Base-by-base conservation (phyloP, 176 grass and related monocot genomes). In the Phyllostachys edulis region DNA sequence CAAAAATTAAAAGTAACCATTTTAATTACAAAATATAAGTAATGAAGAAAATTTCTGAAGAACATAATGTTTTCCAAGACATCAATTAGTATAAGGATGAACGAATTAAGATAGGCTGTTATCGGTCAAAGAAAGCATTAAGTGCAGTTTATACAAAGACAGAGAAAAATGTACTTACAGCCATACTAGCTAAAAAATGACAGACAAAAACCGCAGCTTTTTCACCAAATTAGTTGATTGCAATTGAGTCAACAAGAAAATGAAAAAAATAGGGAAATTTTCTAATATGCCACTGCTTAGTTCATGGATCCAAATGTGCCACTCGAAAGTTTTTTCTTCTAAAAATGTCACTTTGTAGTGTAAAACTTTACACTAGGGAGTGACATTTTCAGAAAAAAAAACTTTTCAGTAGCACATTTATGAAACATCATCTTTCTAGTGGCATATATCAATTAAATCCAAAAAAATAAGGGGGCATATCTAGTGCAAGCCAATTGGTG, bases 401-500 rank as follows among this genome's bases (percentile, higher is more conserved):
- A n/a, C n/a, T n/a, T n/a, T n/a, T n/a, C n/a, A n/a, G n/a, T n/a
- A n/a, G n/a, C n/a, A n/a, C n/a, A n/a, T n/a, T n/a, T n/a, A n/a
- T n/a, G n/a, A n/a, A n/a, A n/a, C n/a, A n/a, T n/a, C n/a, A n/a
- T n/a, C n/a, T n/a, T n/a, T n/a, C n/a, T n/a, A n/a, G n/a, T n/a
- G n/a, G n/a, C n/a, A n/a, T n/a, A n/a, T n/a, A n/a, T n/a, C n/a
- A n/a, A n/a, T n/a, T n/a, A n/a, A n/a, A n/a, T n/a, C n/a, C n/a
- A n/a, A 26, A 29, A 50, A 51, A 9, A 29, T 29, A 37, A 37
- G 13, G 41, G 55, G 27, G 7, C 3, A 51, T 75, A 52, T 63
- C 44, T 71, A 83, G 59, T 77, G 65, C 29, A n/a, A 88, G 39
- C 63, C 52, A 82, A 63, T 69, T 41, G 17, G 21, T 62, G 71